These are phyloP conservation scores for Colletotrichum abscissum DNA, from an alignment of 2,329 filamentous ascomycete species.

Conservation along the genomic window DNA sequence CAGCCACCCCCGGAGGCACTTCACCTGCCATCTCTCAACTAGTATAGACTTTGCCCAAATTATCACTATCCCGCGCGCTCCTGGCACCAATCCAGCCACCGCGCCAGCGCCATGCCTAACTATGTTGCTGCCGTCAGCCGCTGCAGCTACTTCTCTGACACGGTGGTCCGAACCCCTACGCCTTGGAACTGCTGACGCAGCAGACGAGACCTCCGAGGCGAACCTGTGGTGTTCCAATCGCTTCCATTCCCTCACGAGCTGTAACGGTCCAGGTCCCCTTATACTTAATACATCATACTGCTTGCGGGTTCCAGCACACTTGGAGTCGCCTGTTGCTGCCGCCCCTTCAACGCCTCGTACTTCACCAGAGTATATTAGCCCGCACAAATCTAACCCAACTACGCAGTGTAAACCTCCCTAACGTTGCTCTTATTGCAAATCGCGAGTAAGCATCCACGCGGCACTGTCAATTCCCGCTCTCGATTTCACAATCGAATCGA, in stretches of 20 bases:
- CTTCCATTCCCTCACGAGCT: background rate
- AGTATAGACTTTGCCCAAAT: constrained; percentile 13
- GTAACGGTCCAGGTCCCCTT: background rate
- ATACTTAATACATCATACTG: background rate
- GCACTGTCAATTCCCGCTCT: constrained; percentile 24
- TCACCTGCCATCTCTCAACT: constrained; percentile 14
- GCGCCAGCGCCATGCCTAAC: constrained; percentile 22
- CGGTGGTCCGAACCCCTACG: constrained; percentile 19
- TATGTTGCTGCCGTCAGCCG: constrained; percentile 28
- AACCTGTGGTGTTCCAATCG: background rate
- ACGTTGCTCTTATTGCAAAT: background rate
- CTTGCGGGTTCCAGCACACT: background rate
- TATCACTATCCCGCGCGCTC: constrained; percentile 24
- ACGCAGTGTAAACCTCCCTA: too few relatives aligned
- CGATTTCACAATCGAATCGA: constrained; percentile 20
- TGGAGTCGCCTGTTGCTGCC: background rate
- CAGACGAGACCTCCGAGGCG: constrained; percentile 3
- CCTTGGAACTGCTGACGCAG: constrained; percentile 12
- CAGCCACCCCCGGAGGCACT: constrained; percentile 20
- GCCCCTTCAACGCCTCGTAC: background rate
- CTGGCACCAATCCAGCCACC: constrained; percentile 29
- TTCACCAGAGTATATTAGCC: background rate
- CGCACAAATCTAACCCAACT: constrained; percentile 2
- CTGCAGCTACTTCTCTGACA: constrained; percentile 33
- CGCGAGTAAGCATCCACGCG: constrained; percentile 14